Conservation (phyloP, 2,329 filamentous ascomycete genomes). For the Clarireedia homoeocarpa region DNA sequence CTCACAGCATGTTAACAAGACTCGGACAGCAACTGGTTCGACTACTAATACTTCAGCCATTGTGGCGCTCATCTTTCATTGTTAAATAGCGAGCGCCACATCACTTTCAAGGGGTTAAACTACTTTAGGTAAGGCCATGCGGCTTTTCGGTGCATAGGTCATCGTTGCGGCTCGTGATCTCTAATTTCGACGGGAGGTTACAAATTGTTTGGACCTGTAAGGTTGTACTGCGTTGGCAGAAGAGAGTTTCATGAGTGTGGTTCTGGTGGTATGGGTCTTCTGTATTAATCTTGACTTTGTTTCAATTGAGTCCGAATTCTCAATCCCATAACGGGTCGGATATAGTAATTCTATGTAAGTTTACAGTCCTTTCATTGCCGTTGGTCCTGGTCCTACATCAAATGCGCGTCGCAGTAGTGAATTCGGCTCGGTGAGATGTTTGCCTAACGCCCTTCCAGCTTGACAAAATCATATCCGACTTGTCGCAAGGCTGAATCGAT, state of each 20-base stretch:
- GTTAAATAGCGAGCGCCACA: not conserved
- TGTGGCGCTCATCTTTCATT: no score
- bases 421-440: not conserved
- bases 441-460: not conserved
- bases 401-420: not conserved
- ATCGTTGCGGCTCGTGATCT: not conserved
- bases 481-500: constrained; percentile 1
- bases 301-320: not conserved
- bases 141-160: not conserved
- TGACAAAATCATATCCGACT: not conserved
- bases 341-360: not conserved
- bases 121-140: not conserved
- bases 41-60: no score
- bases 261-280: not conserved
- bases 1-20: no score
- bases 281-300: not conserved
- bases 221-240: not conserved
- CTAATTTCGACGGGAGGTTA: not conserved
- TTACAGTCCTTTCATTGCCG: not conserved
- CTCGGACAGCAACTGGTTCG: no score
- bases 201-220: not conserved
- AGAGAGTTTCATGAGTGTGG: not conserved
- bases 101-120: not conserved
- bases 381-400: not conserved
- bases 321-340: not conserved